phyloP scores from a whole-genome alignment of 371 early-diverging fungal genomes.

The Basidiobolus heterosporus region DNA sequence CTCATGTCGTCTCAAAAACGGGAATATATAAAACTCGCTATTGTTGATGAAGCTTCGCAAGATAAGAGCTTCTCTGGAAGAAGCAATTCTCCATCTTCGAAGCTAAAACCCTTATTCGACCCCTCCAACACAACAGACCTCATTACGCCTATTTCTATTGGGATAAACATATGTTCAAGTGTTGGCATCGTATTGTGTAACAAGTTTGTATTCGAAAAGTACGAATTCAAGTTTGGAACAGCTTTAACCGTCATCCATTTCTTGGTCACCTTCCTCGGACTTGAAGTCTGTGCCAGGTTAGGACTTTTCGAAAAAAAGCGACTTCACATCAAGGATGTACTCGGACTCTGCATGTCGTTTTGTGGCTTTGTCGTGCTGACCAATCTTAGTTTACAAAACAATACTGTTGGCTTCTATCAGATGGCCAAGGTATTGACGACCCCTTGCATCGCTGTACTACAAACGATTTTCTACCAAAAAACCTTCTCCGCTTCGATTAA shows the following conservation, averaged over 20 bases:
- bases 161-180: conserved; percentile 10
- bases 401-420: conserved; percentile 16
- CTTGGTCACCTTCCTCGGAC: conserved; percentile 9
- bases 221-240: conserved; percentile 13
- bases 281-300: conserved; percentile 8
- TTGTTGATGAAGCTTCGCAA: too few relatives aligned
- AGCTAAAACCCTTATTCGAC: too few relatives aligned
- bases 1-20: too few relatives aligned
- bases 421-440: conserved; percentile 19
- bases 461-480: conserved; percentile 10
- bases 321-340: conserved; percentile 3
- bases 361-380: conserved; percentile 18
- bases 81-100: too few relatives aligned
- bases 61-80: too few relatives aligned
- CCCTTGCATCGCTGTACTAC: conserved; percentile 10
- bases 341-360: conserved; percentile 8
- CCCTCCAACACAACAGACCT: too few relatives aligned
- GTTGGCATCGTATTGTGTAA: conserved; percentile 14
- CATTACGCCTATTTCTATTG: conserved; percentile 4
- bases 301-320: conserved; percentile 9
- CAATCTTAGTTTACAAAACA: conserved; percentile 14
- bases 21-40: too few relatives aligned
- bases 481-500: conserved; percentile 6
- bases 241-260: conserved; percentile 13
- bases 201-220: conserved; percentile 9